Base-by-base conservation (phyloP, 1,139 yeast genomes). In the Suhomyces choctaworum region DNA sequence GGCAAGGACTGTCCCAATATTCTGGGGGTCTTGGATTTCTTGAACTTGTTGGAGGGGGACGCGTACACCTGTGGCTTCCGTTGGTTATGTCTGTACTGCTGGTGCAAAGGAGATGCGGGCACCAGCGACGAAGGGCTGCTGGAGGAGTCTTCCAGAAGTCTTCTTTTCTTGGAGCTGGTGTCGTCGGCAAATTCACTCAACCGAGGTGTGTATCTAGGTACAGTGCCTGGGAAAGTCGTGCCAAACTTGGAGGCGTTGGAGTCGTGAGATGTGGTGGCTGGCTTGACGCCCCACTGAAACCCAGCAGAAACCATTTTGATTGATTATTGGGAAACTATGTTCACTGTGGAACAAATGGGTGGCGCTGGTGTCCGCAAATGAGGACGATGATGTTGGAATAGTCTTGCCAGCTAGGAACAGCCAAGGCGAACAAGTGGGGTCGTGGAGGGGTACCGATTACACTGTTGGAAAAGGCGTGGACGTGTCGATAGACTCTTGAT, bases 1-100 rank as follows among this genome's bases (percentile, higher is more conserved):
- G 90, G 85, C 39, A 84, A 66, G 23, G 60, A 56, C 45, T 73
- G 76, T 5, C 82, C 82, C 27, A 56, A 48, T 7, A 76, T 69
- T 26, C 61, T 59, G 4, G 74, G 74, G 39, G 74, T 62, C 41
- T 58, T 64, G 8, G 66, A 28, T 44, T 64, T 55, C 52, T 73
- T 65, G 37, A 41, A 34, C 22, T 44, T 47, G 17, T 29, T 29
- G 7, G 36, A 10, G 4, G 40, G 9, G 7, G 34, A 16, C 14
- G n/a, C 25, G 13, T 28, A 19, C 4, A 7, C 22, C 13, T 31
- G 40, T 11, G 32, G 14, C 15, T 31, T 33, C 25, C 29, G 31
- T 43, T 47, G 36, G 29, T 31, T 16, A 35, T 12, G 25, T 16
- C 29, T 28, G 23, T 32, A 26, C 25, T 30, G 33, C 12, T 17